Evolutionary conservation across 2,329 filamentous ascomycete species (phyloP).

Genomic region (Venturiaceae sp.): DNA sequence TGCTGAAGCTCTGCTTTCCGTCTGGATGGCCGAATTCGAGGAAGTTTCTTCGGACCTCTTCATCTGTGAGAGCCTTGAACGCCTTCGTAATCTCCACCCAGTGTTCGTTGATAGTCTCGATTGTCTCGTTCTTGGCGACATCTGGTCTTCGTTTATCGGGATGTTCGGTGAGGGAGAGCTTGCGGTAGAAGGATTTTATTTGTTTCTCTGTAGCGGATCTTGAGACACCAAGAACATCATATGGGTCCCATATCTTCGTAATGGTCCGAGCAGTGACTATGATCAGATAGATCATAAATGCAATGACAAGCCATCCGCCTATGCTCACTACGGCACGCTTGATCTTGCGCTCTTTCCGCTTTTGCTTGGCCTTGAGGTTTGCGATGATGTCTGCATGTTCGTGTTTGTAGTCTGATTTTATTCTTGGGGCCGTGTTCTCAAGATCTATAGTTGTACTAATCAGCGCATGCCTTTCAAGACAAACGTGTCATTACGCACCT

Average conservation of each 20-base stretch:
- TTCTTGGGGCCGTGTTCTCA: conserved; percentile 71
- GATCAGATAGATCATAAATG: conserved; percentile 87
- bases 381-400: conserved; percentile 78
- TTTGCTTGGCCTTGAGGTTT: conserved; percentile 72
- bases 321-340: conserved; percentile 73
- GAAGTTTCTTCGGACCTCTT: conserved; percentile 95
- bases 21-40: conserved; percentile 93
- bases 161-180: conserved; percentile 75
- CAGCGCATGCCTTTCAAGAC: conserved; percentile 12
- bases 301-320: conserved; percentile 74
- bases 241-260: conserved; percentile 89
- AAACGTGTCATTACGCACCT: conserved; percentile 27
- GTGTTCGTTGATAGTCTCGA: conserved; percentile 71
- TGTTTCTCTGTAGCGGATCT: conserved; percentile 80
- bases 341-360: conserved; percentile 78
- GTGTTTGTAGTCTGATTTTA: conserved; percentile 71
- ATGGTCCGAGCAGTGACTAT: conserved; percentile 60
- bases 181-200: conserved; percentile 87
- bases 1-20: conserved; percentile 96
- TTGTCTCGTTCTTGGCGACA: conserved; percentile 76
- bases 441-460: conserved; percentile 40
- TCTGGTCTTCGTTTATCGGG: conserved; percentile 89
- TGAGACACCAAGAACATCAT: conserved; percentile 81
- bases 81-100: conserved; percentile 97
- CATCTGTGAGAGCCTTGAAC: conserved; percentile 95